Conservation (phyloP, 1,284 basidiomycete genomes). For the Cryptococcus deneoformans region DNA sequence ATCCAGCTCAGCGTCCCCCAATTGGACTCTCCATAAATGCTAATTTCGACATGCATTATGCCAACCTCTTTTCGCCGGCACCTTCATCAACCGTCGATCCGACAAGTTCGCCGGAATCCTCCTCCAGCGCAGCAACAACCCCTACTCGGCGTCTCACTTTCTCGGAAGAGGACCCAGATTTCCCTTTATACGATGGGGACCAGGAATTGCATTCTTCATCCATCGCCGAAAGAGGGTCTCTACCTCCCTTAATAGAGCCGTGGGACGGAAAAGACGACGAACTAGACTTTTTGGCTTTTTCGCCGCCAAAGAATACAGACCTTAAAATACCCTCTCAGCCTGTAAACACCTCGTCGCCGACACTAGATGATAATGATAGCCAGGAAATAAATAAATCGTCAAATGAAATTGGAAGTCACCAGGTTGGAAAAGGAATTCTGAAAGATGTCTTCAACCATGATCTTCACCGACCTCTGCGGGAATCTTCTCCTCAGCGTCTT, state of each 20-base stretch:
- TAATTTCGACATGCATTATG: background rate
- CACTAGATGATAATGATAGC: too few relatives aligned
- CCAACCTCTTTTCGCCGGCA: background rate
- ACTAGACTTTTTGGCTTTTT: background rate
- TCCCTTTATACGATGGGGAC: background rate
- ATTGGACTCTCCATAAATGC: too few relatives aligned
- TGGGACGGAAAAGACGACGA: constrained; percentile 4
- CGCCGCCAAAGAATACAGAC: background rate
- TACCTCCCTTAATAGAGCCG: background rate
- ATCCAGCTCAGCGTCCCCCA: too few relatives aligned
- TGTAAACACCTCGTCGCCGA: too few relatives aligned
- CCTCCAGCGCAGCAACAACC: constrained; percentile 6
- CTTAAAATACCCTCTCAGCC: too few relatives aligned
- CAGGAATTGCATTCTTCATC: background rate
- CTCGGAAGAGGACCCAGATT: constrained; percentile 7
- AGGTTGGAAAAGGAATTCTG: too few relatives aligned
- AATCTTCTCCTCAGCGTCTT: too few relatives aligned
- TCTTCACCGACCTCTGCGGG: too few relatives aligned
- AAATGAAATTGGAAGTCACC: too few relatives aligned
- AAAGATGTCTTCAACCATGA: too few relatives aligned
- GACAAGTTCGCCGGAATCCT: background rate
- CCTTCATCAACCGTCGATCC: background rate
- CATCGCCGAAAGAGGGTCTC: too few relatives aligned
- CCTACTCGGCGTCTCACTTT: constrained; percentile 14
- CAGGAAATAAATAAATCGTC: too few relatives aligned